phyloP scores from a whole-genome alignment of 2,329 filamentous ascomycete species.

The Dothiorella sarmentorum region DNA sequence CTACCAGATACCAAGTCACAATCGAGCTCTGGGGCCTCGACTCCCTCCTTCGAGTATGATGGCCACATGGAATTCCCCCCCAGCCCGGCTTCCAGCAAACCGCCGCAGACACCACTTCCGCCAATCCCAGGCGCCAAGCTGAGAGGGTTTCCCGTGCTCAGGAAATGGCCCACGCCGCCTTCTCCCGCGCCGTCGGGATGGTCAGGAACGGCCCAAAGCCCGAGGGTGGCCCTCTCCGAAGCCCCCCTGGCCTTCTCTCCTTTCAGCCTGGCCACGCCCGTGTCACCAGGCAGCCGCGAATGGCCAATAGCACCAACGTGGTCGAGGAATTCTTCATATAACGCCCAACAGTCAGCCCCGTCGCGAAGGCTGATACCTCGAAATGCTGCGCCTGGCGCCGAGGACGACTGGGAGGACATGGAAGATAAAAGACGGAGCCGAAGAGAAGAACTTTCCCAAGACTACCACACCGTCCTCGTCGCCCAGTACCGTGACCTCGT shows the following conservation, averaged over 20 bases:
- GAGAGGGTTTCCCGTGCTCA: neutral
- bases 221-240: neutral
- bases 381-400: constrained; percentile 7
- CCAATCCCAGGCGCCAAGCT: neutral
- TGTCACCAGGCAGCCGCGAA: neutral
- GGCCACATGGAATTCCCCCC: constrained; percentile 4
- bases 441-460: neutral
- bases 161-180: neutral
- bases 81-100: neutral
- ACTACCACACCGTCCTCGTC: constrained; percentile 9
- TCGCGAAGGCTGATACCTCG: neutral
- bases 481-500: constrained; percentile 16
- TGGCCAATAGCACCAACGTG: neutral
- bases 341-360: neutral
- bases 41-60: constrained; percentile 13
- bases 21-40: neutral
- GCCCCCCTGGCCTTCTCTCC: neutral
- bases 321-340: neutral
- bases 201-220: neutral
- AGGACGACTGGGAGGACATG: constrained; percentile 1
- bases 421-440: neutral
- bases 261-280: neutral
- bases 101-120: constrained; percentile 11
- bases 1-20: constrained; percentile 2
- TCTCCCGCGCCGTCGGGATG: neutral